These are phyloP conservation scores for Glycine latifolia DNA, from an alignment of 306 rosid species.

Conservation along the genomic window DNA sequence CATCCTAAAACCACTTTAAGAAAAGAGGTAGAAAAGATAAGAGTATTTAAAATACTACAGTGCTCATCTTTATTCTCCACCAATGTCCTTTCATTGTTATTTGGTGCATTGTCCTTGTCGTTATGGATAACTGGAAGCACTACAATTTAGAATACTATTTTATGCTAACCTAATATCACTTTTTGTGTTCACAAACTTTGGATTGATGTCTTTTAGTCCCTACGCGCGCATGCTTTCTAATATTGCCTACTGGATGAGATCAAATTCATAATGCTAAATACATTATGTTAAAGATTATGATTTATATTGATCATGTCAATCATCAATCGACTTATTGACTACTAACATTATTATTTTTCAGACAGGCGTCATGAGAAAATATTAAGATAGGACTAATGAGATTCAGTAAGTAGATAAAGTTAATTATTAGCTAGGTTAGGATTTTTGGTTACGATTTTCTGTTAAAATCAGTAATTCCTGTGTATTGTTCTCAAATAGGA, in stretches of 20 bases:
- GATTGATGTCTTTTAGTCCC: constrained; percentile 49
- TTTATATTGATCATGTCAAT: constrained; percentile 14
- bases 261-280: constrained; percentile 36
- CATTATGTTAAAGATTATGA: constrained; percentile 15
- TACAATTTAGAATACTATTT: constrained; percentile 59
- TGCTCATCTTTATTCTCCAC: constrained; percentile 84
- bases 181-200: constrained; percentile 42
- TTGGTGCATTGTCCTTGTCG: constrained; percentile 75
- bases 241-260: constrained; percentile 31
- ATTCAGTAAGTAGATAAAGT: not conserved
- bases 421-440: not conserved
- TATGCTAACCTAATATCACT: constrained; percentile 62
- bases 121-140: constrained; percentile 72
- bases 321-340: not conserved
- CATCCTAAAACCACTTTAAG: constrained; percentile 55
- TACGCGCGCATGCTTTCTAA: constrained; percentile 49
- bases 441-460: not conserved
- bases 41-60: constrained; percentile 40
- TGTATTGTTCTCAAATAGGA: not conserved
- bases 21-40: constrained; percentile 42
- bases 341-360: not conserved
- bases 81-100: constrained; percentile 62
- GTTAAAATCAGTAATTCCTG: not conserved
- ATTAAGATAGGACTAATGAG: not conserved
- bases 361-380: not conserved